phyloP scores from a whole-genome alignment of 192 early-diverging fungal species.

The Umbelopsis sp. region DNA sequence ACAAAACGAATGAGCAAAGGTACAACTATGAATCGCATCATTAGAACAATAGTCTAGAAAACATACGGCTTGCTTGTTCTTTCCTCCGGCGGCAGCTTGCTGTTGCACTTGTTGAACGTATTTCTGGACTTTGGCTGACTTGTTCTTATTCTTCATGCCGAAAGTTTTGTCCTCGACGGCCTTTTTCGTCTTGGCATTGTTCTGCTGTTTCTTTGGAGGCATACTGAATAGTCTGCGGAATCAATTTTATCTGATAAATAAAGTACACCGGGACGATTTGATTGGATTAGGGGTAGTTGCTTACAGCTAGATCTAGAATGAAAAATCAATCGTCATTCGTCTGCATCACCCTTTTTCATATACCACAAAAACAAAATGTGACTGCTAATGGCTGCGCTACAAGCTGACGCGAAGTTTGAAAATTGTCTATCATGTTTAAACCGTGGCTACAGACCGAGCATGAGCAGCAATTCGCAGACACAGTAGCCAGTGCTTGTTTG shows the following conservation, averaged over 20 bases:
- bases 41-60: background rate
- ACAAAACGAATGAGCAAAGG: background rate
- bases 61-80: constrained; percentile 6
- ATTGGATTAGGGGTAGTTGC: background rate
- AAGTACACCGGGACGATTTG: background rate
- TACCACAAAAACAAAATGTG: constrained; percentile 21
- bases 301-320: background rate
- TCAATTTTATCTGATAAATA: background rate
- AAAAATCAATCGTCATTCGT: background rate
- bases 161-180: constrained; percentile 95
- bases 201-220: constrained; percentile 77
- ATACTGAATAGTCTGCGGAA: constrained; percentile 43
- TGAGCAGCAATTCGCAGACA: constrained; percentile 33
- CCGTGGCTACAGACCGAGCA: background rate
- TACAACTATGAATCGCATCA: background rate
- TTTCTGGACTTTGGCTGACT: constrained; percentile 85
- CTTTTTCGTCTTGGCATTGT: constrained; percentile 79
- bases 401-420: background rate
- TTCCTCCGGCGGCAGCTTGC: constrained; percentile 64
- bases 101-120: constrained; percentile 91
- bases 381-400: background rate
- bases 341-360: background rate
- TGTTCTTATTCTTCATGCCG: constrained; percentile 99
- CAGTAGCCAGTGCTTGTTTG: constrained; percentile 56
- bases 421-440: background rate